A percentile compares a stretch with the other conserved stretches of the same genome.
phyloP scores from a whole-genome alignment of 148 eudicot species.

The Heliosperma pusillum region DNA sequence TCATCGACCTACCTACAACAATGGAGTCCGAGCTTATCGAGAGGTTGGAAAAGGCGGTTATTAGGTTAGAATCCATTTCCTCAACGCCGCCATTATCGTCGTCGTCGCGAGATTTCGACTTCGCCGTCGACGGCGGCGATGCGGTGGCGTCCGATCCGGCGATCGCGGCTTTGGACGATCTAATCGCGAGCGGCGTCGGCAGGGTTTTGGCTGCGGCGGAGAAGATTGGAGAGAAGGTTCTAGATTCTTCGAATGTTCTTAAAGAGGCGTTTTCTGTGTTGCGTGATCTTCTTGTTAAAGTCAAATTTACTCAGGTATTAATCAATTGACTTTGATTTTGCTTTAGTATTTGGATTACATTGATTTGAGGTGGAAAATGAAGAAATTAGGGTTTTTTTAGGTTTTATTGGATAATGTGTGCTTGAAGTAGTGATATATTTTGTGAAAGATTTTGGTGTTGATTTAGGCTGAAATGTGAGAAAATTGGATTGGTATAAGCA shows the following conservation, averaged over 20 bases:
- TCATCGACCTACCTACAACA: not conserved
- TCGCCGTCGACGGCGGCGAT: conserved; percentile 29
- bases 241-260: conserved; percentile 53
- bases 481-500: not conserved
- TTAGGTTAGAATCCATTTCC: conserved; percentile 54
- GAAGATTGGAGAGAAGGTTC: conserved; percentile 82
- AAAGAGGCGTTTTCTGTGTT: conserved; percentile 54
- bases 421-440: not conserved
- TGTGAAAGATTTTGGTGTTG: not conserved
- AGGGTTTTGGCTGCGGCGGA: conserved; percentile 58
- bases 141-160: conserved; percentile 67
- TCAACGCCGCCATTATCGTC: conserved; percentile 11
- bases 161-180: conserved; percentile 71
- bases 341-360: not conserved
- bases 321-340: not conserved
- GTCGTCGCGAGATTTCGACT: conserved; percentile 23
- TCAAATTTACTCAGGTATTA: conserved; percentile 69
- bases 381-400: not conserved
- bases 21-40: conserved; percentile 65
- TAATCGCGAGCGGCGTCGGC: conserved; percentile 42
- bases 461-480: not conserved
- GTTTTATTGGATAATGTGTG: not conserved
- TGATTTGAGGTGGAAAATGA: not conserved
- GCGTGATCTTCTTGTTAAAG: conserved; percentile 68
- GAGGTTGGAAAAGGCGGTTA: conserved; percentile 14